Base-by-base conservation (phyloP, 1,139 yeast species). In the Hansenula anomala region DNA sequence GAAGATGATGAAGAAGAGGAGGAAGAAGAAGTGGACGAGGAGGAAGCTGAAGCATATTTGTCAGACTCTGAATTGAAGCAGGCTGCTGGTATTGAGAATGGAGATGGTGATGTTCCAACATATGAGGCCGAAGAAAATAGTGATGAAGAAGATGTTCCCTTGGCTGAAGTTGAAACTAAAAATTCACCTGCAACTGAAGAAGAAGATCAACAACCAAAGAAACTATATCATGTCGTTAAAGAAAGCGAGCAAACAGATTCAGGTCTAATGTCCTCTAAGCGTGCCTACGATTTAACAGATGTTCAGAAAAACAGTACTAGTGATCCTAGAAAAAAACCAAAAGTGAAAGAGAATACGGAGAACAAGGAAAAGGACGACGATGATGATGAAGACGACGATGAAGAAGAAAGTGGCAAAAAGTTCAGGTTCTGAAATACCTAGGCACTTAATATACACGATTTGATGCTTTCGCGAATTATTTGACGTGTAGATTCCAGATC, bases 201-300 rank as follows among this genome's bases (percentile, higher is more conserved):
- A 16, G 14, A 28, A 17, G n/a, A 12, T 12, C 6, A 6, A 11
- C 6, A 3, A 11, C 54, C 60, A 10, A 61, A 56, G 42, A 52
- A 59, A 33, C 55, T 74, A 16, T 75, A 68, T 48, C 64, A 66
- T 24, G 69, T 73, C 4, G 46, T 75, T 30, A 62, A 69, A 32
- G 70, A 68, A 25, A 54, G 51, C 11, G 41, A 44, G 4, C 44
- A 45, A 3, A 47, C 49, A 2, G 47, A 42, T 7, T 54, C 53
- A 28, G 63, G 54, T 29, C 51, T 47, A 40, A 49, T 58, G 54
- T 58, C 66, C 2, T 42, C 61, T 10, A 57, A 55, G 10, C 48
- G 45, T 15, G 42, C 49, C 1, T 58, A 61, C 41, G 60, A 58
- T 18, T 34, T 60, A 16, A 47, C 52, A n/a, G 29, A 35, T 6